Evolutionary conservation across 305 asterid species (phyloP).

Genomic region (Solanum hybrid): DNA sequence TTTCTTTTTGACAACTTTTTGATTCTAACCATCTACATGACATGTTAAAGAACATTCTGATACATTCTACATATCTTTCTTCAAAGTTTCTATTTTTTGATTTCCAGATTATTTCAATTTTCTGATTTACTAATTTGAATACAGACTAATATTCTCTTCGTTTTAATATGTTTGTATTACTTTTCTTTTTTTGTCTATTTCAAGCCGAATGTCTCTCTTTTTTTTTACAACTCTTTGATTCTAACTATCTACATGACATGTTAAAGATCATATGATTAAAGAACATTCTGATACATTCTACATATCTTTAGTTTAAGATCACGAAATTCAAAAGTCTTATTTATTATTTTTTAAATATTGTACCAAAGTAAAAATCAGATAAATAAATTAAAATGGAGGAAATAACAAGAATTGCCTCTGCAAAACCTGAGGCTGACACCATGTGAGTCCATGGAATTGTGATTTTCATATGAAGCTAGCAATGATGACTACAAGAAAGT

Average conservation of each 20-base stretch:
- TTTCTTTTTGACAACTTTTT: not conserved
- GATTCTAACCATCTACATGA: not conserved
- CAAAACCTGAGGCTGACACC: not conserved
- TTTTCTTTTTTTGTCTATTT: not conserved
- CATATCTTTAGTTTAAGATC: not conserved
- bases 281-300: not conserved
- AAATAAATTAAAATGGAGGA: not conserved
- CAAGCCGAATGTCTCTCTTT: not conserved
- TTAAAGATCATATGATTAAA: not conserved
- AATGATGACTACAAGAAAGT: not conserved
- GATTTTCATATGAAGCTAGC: not conserved
- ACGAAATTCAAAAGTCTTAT: not conserved
- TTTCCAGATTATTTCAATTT: no score
- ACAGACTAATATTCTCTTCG: no score
- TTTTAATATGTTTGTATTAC: not conserved
- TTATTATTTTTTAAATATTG: not conserved
- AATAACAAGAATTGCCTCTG: not conserved
- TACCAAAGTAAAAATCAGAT: fast-evolving
- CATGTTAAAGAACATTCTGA: not conserved
- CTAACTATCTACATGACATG: not conserved
- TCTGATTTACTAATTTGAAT: not conserved
- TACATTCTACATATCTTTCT: not conserved
- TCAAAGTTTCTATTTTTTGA: not conserved
- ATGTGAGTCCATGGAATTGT: not conserved
- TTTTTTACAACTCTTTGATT: not conserved